Evolutionary conservation across 345 rosid genomes (phyloP).

Genomic region (Toxicodendron radicans): DNA sequence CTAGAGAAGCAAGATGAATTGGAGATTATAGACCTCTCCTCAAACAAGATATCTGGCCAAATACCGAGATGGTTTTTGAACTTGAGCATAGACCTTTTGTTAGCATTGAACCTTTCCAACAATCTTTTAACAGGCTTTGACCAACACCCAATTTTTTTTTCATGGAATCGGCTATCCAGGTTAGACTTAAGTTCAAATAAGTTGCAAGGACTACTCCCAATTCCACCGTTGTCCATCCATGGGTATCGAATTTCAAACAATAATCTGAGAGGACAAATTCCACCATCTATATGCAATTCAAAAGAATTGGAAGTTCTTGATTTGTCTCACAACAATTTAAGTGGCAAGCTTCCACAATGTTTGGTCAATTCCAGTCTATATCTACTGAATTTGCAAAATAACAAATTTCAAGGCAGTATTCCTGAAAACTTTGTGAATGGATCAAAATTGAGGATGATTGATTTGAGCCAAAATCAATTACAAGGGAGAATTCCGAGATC

Average conservation of each 20-base stretch:
- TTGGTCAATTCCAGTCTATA: conserved; percentile 16
- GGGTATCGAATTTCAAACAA: conserved; percentile 19
- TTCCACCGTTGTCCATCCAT: background rate
- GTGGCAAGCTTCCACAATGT: conserved; percentile 31
- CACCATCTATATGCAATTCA: conserved; percentile 20
- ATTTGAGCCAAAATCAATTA: conserved; percentile 16
- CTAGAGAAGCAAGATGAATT: conserved; percentile 16
- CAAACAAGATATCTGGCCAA: conserved; percentile 21
- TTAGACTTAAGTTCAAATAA: conserved; percentile 7
- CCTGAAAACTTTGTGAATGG: conserved; percentile 5
- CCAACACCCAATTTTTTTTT: background rate
- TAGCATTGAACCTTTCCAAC: background rate
- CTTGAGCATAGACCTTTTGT: background rate
- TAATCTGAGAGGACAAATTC: conserved; percentile 10
- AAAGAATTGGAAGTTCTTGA: too few relatives aligned
- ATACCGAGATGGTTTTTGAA: conserved; percentile 4
- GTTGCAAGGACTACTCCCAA: conserved; percentile 5
- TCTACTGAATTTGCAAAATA: conserved; percentile 7
- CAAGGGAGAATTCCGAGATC: conserved; percentile 21
- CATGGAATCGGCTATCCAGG: background rate
- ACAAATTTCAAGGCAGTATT: conserved; percentile 25
- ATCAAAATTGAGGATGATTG: conserved; percentile 11
- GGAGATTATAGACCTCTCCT: conserved; percentile 1
- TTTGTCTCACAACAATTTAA: too few relatives aligned
- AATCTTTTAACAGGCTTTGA: conserved; percentile 20